Evolutionary conservation across 768 basidiomycete species (phyloP), one percentile per base, ranked within the genome.

Genomic region (Psilocybe azurescens): DNA sequence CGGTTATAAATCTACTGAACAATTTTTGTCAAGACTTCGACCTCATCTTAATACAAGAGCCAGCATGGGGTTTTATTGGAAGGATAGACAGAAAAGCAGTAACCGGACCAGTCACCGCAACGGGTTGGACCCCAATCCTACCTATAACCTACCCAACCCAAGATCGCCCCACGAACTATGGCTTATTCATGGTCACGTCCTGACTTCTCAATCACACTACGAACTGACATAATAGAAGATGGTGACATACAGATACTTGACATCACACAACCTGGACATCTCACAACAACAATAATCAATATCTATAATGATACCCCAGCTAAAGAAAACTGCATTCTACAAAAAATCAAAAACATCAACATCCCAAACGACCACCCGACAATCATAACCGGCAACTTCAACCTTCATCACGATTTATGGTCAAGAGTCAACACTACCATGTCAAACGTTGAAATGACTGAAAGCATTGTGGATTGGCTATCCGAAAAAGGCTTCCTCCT

Each of bases 1-100:
- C 56, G 0, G 46, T 66, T 5, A 53, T 39, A 1, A 53, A 53
- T 1, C 59, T 70, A 0, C 61, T 72, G 3, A 72, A 73, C 33
- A 30, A 63, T 28, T 62, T 59, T 39, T 50, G 60, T 1, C 41
- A 58, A 3, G 41, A 65, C 1, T 69, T 69, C 49, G 68, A 73
- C 59, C 61, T 74, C 2, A 56, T 74, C 1, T 50, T 75, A 3
- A 4, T 72, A 9, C 67, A 72, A 39, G 71, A 74, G 65, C 73
- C 70, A 1, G 56, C 60, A 16, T 73, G 72, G 72, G 59, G 53
- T 5, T 57, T 48, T 7, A 72, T 71, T 16, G 67, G 70, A 0
- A 33, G 63, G 20, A 28, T 20, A 24, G 49, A 65, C 1, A 67
- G 65, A 0, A 61, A 59, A 13, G 62, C 64, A 4, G 28, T 66